A percentile compares a stretch with the other conserved stretches of the same genome.
phyloP scores from a whole-genome alignment of 306 rosid genomes.

The Trichosanthes cucumerina region DNA sequence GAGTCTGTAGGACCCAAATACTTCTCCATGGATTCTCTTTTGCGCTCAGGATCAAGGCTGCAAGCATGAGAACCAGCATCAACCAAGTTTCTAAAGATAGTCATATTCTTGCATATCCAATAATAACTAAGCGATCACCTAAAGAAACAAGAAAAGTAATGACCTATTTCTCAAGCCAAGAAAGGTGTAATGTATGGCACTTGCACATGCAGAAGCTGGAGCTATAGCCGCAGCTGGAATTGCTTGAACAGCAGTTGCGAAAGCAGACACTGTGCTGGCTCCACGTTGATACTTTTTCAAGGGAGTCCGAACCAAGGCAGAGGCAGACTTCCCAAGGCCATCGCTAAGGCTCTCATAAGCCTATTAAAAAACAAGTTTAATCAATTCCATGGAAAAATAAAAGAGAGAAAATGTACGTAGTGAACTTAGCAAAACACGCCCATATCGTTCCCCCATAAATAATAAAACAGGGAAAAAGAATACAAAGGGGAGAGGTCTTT shows the following conservation, averaged over 20 bases:
- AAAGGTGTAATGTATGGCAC: conserved; percentile 77
- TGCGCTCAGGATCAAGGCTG: conserved; percentile 95
- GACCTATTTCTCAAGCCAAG: conserved; percentile 97
- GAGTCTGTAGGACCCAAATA: conserved; percentile 70
- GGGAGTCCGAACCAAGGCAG: conserved; percentile 80
- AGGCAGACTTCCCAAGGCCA: conserved; percentile 93
- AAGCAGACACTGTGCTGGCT: conserved; percentile 80
- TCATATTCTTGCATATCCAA: neutral
- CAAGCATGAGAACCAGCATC: conserved; percentile 12
- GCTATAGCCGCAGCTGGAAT: conserved; percentile 90
- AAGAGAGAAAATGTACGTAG: neutral
- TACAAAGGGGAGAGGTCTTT: neutral
- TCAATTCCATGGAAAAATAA: neutral
- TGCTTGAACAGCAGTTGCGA: conserved; percentile 80
- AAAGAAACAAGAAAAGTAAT: conserved; percentile 16
- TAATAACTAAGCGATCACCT: neutral
- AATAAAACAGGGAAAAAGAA: neutral
- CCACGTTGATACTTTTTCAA: conserved; percentile 86
- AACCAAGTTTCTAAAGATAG: conserved; percentile 13
- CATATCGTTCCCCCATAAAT: neutral
- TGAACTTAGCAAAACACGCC: neutral
- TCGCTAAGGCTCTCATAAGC: conserved; percentile 82
- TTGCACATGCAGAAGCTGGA: conserved; percentile 97
- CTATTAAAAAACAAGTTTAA: conserved; percentile 32
- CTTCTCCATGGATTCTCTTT: conserved; percentile 91